These are phyloP conservation scores for Diaporthe vexans DNA, from an alignment of 2,329 filamentous ascomycete species.

Conservation along the genomic window DNA sequence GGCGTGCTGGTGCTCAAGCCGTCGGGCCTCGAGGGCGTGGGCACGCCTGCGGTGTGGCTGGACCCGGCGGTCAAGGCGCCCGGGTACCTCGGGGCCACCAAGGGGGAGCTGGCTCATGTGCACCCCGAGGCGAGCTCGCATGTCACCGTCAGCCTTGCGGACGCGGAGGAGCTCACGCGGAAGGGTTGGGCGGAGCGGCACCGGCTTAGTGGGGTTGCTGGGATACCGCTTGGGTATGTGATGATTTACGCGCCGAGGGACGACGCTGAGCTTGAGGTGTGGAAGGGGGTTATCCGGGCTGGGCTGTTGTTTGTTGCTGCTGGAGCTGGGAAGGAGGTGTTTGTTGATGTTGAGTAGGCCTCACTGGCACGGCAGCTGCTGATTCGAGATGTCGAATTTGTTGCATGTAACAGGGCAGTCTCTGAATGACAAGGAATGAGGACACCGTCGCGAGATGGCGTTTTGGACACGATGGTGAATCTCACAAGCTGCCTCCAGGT, in stretches of 20 bases:
- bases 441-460: neutral
- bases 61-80: slow-evolving; percentile 30
- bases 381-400: too few relatives aligned
- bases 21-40: slow-evolving; percentile 52
- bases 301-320: slow-evolving; percentile 38
- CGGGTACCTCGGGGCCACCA: slow-evolving; percentile 41
- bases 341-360: neutral
- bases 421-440: neutral
- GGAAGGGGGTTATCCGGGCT: slow-evolving; percentile 46
- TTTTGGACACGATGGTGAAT: neutral
- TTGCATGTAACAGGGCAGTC: neutral
- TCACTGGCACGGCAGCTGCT: too few relatives aligned
- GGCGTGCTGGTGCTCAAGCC: slow-evolving; percentile 46
- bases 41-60: slow-evolving; percentile 50
- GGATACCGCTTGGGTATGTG: slow-evolving; percentile 54
- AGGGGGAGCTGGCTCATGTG: slow-evolving; percentile 55
- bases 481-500: too few relatives aligned
- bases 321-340: slow-evolving; percentile 24
- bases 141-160: slow-evolving; percentile 53
- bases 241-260: slow-evolving; percentile 58
- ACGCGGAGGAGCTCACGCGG: slow-evolving; percentile 52
- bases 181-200: slow-evolving; percentile 59
- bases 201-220: slow-evolving; percentile 49
- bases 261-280: slow-evolving; percentile 52
- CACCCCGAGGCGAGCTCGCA: slow-evolving; percentile 58